Evolutionary conservation across 345 rosid species (phyloP).

Genomic region (Eucalyptus tenuipes): DNA sequence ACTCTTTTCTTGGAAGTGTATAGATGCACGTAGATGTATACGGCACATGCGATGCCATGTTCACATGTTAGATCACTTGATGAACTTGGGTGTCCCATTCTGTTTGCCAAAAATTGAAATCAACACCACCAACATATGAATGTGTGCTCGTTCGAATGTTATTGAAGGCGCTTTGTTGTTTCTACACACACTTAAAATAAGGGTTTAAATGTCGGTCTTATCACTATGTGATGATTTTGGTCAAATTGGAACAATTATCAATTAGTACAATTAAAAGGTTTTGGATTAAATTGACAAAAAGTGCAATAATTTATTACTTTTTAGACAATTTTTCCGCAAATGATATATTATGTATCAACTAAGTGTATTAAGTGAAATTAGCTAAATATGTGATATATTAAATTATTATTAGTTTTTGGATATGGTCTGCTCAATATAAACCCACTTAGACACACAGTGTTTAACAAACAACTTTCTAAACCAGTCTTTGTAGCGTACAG

Average conservation of each 20-base stretch:
- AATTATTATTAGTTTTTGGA: not conserved
- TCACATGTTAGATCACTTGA: not conserved
- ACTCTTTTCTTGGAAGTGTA: not conserved
- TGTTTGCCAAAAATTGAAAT: not conserved
- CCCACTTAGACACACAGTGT: not conserved
- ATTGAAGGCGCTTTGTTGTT: not conserved
- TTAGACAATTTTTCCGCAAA: not conserved
- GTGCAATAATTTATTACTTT: too few relatives aligned
- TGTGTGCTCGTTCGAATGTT: not conserved
- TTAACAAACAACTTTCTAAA: not conserved
- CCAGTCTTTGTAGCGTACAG: not conserved
- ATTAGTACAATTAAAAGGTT: not conserved
- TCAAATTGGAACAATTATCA: not conserved
- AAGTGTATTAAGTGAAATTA: not conserved
- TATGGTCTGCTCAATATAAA: not conserved
- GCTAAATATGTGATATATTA: not conserved
- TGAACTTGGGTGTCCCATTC: not conserved
- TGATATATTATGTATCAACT: not conserved
- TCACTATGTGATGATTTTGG: not conserved
- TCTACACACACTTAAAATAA: not conserved
- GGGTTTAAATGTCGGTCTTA: not conserved
- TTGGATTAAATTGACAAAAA: too few relatives aligned
- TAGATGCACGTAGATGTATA: not conserved
- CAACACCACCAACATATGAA: not conserved
- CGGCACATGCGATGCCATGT: not conserved